Conservation (phyloP, 441 rosid species). For the Erysimum pusillum region DNA sequence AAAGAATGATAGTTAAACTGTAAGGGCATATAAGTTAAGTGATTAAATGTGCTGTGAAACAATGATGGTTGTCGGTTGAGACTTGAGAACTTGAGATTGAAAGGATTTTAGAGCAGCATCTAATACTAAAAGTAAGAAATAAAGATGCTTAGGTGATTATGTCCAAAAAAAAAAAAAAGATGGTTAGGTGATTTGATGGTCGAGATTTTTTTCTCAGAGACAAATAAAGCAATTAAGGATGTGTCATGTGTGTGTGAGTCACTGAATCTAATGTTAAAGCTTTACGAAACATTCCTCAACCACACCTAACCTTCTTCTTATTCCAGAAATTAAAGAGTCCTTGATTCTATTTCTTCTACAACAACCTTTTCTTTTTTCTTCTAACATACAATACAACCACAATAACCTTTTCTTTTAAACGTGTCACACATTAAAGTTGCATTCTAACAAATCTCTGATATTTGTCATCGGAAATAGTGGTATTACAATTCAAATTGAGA, state of each 20-base stretch:
- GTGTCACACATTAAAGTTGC: constrained; percentile 5
- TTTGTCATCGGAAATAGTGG: constrained; percentile 2
- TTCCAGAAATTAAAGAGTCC: not conserved
- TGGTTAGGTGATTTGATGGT: constrained; percentile 33
- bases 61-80: not conserved
- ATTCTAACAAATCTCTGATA: not conserved
- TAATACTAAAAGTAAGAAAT: constrained; percentile 3
- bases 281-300: constrained; percentile 42
- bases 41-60: not conserved
- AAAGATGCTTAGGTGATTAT: constrained; percentile 30
- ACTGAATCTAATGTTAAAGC: constrained; percentile 34
- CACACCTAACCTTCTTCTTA: constrained; percentile 27
- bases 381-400: too few species aligned
- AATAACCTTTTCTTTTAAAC: constrained; percentile 2
- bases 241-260: constrained; percentile 25
- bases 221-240: constrained; percentile 21
- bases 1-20: not conserved
- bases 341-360: constrained; percentile 16
- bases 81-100: not conserved
- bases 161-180: not conserved
- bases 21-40: not conserved
- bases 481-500: constrained; percentile 36
- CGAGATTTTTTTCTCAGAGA: not conserved
- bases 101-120: constrained; percentile 7
- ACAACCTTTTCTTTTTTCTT: too few species aligned